phyloP scores from a whole-genome alignment of 495 filamentous ascomycete genomes.

The Aspergillus kassunensis region DNA sequence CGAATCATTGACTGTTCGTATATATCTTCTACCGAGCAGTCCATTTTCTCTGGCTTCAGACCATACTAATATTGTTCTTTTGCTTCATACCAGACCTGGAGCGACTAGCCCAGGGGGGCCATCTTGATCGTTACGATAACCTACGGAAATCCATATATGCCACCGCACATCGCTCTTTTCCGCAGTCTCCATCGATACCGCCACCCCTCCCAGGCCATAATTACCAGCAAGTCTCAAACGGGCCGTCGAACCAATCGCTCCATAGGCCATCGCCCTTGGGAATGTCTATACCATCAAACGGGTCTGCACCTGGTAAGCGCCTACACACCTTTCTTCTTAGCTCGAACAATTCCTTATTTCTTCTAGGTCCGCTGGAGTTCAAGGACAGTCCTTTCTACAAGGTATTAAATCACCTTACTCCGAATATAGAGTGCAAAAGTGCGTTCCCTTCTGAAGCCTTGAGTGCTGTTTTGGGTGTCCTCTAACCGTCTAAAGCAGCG shows the following conservation, averaged over 20 bases:
- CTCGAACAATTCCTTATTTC: slow-evolving; percentile 15
- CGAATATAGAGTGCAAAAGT: slow-evolving; percentile 66
- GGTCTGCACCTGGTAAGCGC: slow-evolving; percentile 31
- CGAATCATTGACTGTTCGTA: slow-evolving; percentile 73
- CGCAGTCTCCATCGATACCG: slow-evolving; percentile 19
- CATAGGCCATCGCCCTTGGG: slow-evolving; percentile 25
- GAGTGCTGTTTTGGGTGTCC: neutral
- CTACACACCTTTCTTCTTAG: neutral
- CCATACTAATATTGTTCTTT: neutral
- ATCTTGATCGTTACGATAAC: slow-evolving; percentile 30
- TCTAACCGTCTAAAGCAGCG: slow-evolving; percentile 33
- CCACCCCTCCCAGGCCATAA: slow-evolving; percentile 24
- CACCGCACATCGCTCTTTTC: slow-evolving; percentile 26
- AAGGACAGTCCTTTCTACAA: slow-evolving; percentile 78
- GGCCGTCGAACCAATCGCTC: slow-evolving; percentile 24
- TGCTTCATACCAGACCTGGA: slow-evolving; percentile 31
- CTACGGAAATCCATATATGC: slow-evolving; percentile 30
- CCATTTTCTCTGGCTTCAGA: slow-evolving; percentile 1
- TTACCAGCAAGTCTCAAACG: slow-evolving; percentile 23
- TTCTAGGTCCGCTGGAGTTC: slow-evolving; percentile 47
- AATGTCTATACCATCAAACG: slow-evolving; percentile 28
- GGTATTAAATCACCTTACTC: slow-evolving; percentile 55
- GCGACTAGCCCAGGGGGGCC: slow-evolving; percentile 29
- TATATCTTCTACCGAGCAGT: slow-evolving; percentile 10
- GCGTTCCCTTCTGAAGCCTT: slow-evolving; percentile 22